phyloP scores from a whole-genome alignment of 169 alveolate species.

The Eimeria praecox region DNA sequence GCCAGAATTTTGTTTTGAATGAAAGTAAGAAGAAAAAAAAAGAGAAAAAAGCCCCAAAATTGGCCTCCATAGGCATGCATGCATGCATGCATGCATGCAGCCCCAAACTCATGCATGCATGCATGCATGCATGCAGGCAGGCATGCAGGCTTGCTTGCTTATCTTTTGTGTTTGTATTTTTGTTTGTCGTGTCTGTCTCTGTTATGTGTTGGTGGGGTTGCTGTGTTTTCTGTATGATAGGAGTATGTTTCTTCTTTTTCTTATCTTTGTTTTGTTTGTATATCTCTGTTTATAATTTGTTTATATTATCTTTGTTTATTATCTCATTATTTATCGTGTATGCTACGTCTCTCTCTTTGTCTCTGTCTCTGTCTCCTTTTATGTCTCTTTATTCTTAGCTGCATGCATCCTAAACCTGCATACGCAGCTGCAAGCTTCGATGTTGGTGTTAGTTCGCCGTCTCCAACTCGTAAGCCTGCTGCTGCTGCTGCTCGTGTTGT shows the following conservation, averaged over 20 bases:
- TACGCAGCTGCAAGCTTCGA: slow-evolving; percentile 71
- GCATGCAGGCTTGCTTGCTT: not conserved
- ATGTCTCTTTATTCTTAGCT: slow-evolving; percentile 5
- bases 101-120: not conserved
- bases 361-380: not conserved
- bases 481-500: not conserved
- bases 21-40: slow-evolving; percentile 19
- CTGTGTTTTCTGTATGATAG: too few species aligned
- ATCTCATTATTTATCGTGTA: too few species aligned
- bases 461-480: slow-evolving; percentile 45
- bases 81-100: not conserved
- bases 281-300: too few species aligned
- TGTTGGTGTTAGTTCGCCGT: slow-evolving; percentile 66
- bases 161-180: not conserved
- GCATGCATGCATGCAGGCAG: not conserved
- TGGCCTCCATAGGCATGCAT: not conserved
- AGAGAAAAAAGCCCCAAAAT: too few species aligned
- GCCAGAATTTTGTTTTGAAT: slow-evolving; percentile 23
- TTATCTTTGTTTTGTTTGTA: too few species aligned
- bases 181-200: too few species aligned
- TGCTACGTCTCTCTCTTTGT: not conserved
- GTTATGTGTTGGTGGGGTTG: too few species aligned
- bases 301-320: too few species aligned
- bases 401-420: slow-evolving; percentile 74
- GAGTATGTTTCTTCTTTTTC: too few species aligned